These are phyloP conservation scores for Tricholoma sp. DNA, from an alignment of 768 basidiomycete species.

Conservation along the genomic window DNA sequence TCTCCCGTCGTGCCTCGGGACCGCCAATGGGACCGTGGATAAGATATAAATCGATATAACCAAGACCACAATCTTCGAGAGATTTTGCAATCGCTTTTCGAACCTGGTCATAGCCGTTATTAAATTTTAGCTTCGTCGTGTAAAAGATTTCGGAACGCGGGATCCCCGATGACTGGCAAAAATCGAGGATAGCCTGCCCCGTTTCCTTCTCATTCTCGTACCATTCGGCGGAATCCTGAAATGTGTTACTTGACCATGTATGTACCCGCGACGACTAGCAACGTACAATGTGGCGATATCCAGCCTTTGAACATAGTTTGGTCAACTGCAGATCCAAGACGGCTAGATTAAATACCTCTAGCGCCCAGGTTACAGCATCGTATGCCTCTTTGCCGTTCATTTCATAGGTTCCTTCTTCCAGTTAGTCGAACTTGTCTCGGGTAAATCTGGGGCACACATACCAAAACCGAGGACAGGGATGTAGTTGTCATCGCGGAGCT, in stretches of 20 bases:
- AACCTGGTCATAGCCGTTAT: slow-evolving; percentile 45
- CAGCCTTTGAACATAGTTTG: slow-evolving; percentile 34
- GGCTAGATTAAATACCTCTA: slow-evolving; percentile 40
- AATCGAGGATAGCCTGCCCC: slow-evolving; percentile 56
- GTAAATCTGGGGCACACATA: too few relatives aligned
- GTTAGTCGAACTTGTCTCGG: slow-evolving; percentile 1
- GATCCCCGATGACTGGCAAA: slow-evolving; percentile 39
- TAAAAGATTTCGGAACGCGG: slow-evolving; percentile 61
- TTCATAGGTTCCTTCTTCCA: slow-evolving; percentile 50
- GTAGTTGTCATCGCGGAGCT: slow-evolving; percentile 18
- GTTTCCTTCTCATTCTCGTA: slow-evolving; percentile 66
- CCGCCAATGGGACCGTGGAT: slow-evolving; percentile 69
- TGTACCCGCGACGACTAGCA: not conserved
- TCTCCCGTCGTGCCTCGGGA: slow-evolving; percentile 46
- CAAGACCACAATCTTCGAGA: slow-evolving; percentile 48
- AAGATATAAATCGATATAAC: slow-evolving; percentile 67
- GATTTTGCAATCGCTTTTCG: slow-evolving; percentile 48
- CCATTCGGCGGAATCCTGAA: slow-evolving; percentile 45
- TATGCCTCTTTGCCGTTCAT: slow-evolving; percentile 54
- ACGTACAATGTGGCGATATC: slow-evolving; percentile 32
- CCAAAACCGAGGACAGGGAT: slow-evolving; percentile 59
- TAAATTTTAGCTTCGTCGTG: slow-evolving; percentile 64
- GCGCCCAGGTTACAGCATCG: slow-evolving; percentile 24
- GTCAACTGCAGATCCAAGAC: slow-evolving; percentile 5
- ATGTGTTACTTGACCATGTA: slow-evolving; percentile 11